Base-by-base conservation (phyloP, 2,329 filamentous ascomycete genomes). In the Epichloe gansuensis region DNA sequence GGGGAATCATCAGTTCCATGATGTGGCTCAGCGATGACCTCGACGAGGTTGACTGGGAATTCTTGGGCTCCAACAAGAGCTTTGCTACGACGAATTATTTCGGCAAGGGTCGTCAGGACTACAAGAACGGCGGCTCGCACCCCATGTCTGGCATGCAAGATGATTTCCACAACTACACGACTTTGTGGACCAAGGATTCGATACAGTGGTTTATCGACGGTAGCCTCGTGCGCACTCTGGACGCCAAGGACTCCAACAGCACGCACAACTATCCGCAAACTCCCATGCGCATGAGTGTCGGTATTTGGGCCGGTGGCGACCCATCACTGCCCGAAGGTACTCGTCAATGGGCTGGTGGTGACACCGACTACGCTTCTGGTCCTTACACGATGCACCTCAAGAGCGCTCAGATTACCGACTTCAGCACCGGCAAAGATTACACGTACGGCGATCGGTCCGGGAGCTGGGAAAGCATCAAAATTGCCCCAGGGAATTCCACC, bases 1-100 rank as follows among this genome's bases (percentile, higher is more conserved):
- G 71, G 7, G 90, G 90, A 50, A 83, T 95, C 57, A 80, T 95
- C 60, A 89, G 83, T 62, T 82, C 86, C 56, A 83, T 94, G 62
- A 91, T 95, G 65, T 77, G 91, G 67, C 76, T 93, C 58, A 91
- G 86, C 49, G 85, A 93, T 60, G 84, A 90, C 60, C 76, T 91
- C 13, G 90, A 95, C 65, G 88, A 95, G 69, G 83, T 95, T 42
- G 90, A 95, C 64, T 91, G 88, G 80, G 88, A 93, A 64, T 86
- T 88, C 63, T 76, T 89, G 54, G 88, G 88, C 46, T 76, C 76
- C 53, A 83, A 88, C 62, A 68, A 72, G 52, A 79, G 74, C 15
- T 69, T 75, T 37, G 85, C 80, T 8, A 76, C 86, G 60, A 84
- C 80, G 59, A 91, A 91, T 72, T 91, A 85, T 70, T 91, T 86